Percentiles rank a stretch among this genome's conserved stretches.
Conservation (phyloP, 139 green algal species). For the Diplosphaera chodatii region DNA sequence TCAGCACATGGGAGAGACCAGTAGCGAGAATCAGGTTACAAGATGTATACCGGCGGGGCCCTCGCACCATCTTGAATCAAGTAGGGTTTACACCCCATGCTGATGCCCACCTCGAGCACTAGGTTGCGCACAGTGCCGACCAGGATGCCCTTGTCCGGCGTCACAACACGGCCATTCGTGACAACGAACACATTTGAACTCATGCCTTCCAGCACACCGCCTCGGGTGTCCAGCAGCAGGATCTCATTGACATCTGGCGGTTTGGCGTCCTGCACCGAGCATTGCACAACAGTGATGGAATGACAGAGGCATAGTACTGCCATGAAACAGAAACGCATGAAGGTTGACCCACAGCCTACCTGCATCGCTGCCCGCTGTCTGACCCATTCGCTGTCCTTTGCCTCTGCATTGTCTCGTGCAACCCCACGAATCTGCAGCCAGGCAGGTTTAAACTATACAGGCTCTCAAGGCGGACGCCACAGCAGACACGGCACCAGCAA, state of each 20-base stretch:
- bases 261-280: slow-evolving; percentile 8
- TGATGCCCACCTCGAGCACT: slow-evolving; percentile 32
- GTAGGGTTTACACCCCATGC: too few species aligned
- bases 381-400: slow-evolving; percentile 68
- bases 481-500: too few species aligned
- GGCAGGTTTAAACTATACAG: too few species aligned
- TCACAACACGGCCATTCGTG: slow-evolving; percentile 29
- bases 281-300: slow-evolving; percentile 11
- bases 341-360: too few species aligned
- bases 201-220: slow-evolving; percentile 39
- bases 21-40: too few species aligned
- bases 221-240: slow-evolving; percentile 17
- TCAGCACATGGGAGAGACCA: too few species aligned
- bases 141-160: slow-evolving; percentile 48
- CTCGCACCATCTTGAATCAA: too few species aligned
- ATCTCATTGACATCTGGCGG: slow-evolving; percentile 27
- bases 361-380: slow-evolving; percentile 33
- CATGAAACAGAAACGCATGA: too few species aligned
- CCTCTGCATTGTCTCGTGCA: slow-evolving; percentile 42
- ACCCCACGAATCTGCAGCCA: slow-evolving; percentile 36
- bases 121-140: slow-evolving; percentile 48
- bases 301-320: too few species aligned
- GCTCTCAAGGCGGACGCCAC: too few species aligned
- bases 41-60: too few species aligned
- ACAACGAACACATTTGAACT: slow-evolving; percentile 59